Evolutionary conservation across 192 early-diverging fungal species (phyloP).

Genomic region (Coemansia sp.): DNA sequence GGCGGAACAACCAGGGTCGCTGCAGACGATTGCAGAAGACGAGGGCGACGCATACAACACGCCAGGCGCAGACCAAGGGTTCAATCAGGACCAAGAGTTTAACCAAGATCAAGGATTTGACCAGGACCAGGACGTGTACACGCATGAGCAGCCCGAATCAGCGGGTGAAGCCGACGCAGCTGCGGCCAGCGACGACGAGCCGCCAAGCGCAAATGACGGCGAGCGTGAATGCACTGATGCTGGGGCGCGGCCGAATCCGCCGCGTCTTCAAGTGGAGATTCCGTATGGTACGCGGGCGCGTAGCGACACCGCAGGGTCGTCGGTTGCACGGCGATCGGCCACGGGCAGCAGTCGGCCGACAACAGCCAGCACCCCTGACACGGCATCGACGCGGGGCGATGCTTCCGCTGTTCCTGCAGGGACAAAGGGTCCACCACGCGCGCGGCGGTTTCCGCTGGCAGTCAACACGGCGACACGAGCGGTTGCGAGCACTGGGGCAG

Average conservation of each 20-base stretch:
- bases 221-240: neutral
- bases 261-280: conserved; percentile 42
- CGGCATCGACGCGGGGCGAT: conserved; percentile 7
- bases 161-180: neutral
- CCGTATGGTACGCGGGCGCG: conserved; percentile 23
- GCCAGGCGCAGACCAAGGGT: neutral
- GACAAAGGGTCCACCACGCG: conserved; percentile 3
- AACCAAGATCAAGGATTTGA: neutral
- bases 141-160: neutral
- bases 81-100: neutral
- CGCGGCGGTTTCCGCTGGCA: conserved; percentile 42
- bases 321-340: conserved; percentile 15
- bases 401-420: too few species aligned
- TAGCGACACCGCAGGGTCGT: conserved; percentile 4
- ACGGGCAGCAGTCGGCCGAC: conserved; percentile 13
- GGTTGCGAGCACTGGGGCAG: conserved; percentile 9
- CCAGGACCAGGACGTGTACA: neutral
- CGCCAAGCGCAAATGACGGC: neutral
- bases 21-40: conserved; percentile 51
- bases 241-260: conserved; percentile 2
- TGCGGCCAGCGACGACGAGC: conserved; percentile 3
- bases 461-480: conserved; percentile 45
- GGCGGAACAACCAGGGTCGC: conserved; percentile 13
- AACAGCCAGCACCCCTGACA: conserved; percentile 24
- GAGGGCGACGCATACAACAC: conserved; percentile 21